Conservation (phyloP, 2,329 filamentous ascomycete genomes). For the Trematosphaeria pertusa region DNA sequence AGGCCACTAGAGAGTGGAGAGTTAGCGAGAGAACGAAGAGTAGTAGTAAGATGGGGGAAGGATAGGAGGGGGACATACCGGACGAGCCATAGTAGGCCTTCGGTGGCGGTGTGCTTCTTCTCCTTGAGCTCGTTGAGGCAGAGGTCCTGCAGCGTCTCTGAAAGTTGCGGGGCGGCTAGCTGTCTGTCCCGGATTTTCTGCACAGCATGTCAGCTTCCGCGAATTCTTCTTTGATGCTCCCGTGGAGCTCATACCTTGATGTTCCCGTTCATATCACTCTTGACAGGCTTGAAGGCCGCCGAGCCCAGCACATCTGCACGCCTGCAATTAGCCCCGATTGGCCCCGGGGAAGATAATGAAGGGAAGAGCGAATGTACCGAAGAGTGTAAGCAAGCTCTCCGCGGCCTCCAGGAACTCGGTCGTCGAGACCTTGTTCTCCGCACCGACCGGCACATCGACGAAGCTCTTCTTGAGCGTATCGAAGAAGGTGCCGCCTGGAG, state of each 20-base stretch:
- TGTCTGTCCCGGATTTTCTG: constrained; percentile 91
- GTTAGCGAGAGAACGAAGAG: constrained; percentile 3
- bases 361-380: constrained; percentile 65
- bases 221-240: neutral
- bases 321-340: constrained; percentile 1
- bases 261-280: constrained; percentile 89
- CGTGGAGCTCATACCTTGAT: constrained; percentile 69
- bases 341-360: neutral
- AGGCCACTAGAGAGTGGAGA: constrained; percentile 69
- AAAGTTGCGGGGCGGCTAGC: constrained; percentile 77
- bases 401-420: constrained; percentile 89
- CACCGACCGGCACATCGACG: constrained; percentile 78
- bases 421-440: constrained; percentile 79
- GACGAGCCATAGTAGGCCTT: constrained; percentile 89
- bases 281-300: constrained; percentile 86
- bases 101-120: constrained; percentile 86
- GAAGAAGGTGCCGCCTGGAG: constrained; percentile 79
- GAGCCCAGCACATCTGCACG: constrained; percentile 65
- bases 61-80: constrained; percentile 67
- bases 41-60: constrained; percentile 6
- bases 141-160: constrained; percentile 84
- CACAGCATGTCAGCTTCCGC: neutral
- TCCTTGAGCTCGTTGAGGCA: constrained; percentile 85
- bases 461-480: constrained; percentile 86
- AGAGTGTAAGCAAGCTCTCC: constrained; percentile 85